Percentiles rank a stretch among this genome's conserved stretches.
phyloP scores from a whole-genome alignment of 805 yeast species.

The Candida coleopterorum region DNA sequence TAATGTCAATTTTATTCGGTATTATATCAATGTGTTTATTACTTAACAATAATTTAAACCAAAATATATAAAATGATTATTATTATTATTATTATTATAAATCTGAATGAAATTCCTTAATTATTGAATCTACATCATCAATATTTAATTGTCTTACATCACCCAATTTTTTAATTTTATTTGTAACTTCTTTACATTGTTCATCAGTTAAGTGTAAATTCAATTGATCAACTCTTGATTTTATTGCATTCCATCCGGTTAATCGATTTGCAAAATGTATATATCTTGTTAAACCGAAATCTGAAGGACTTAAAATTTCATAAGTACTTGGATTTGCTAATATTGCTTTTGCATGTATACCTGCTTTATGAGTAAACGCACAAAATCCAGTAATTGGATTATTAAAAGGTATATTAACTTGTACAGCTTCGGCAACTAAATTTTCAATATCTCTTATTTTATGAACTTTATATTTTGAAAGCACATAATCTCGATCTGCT shows the following conservation, averaged over 20 bases:
- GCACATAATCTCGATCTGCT: constrained; percentile 93
- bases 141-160: constrained; percentile 91
- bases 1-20: constrained; percentile 17
- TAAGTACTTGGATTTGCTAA: constrained; percentile 98
- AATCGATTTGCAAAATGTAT: constrained; percentile 97
- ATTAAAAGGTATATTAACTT: constrained; percentile 95
- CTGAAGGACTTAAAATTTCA: constrained; percentile 91
- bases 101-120: constrained; percentile 87
- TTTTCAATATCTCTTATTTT: constrained; percentile 94
- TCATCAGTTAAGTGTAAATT: constrained; percentile 85
- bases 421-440: constrained; percentile 95
- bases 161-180: constrained; percentile 88
- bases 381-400: constrained; percentile 99
- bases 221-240: constrained; percentile 95
- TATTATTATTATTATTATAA: too few relatives aligned
- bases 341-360: constrained; percentile 98
- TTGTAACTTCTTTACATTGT: constrained; percentile 92
- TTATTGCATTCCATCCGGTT: constrained; percentile 99
- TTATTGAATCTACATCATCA: constrained; percentile 96
- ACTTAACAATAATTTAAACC: too few relatives aligned
- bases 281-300: constrained; percentile 93
- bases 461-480: constrained; percentile 90
- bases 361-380: constrained; percentile 99
- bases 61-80: constrained; percentile 3
- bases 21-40: constrained; percentile 12